Conservation (phyloP, 768 basidiomycete species). For the Kwoniella sp. region DNA sequence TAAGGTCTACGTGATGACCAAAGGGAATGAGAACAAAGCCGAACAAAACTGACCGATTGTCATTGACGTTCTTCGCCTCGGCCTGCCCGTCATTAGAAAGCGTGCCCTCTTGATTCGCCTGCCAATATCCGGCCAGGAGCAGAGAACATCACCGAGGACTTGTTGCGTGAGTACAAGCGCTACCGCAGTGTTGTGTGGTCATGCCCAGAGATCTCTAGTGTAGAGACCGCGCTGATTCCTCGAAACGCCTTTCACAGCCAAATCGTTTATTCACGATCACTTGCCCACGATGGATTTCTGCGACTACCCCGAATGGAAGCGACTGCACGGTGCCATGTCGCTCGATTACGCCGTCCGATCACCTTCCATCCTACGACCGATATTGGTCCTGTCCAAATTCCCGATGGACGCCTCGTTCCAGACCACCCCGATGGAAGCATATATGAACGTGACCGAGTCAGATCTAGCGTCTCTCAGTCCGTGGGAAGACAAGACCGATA, state of each 20-base stretch:
- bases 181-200: not conserved
- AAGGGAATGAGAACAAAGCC: too few relatives aligned
- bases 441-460: constrained; percentile 44
- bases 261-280: constrained; percentile 54
- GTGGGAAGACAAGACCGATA: constrained; percentile 58
- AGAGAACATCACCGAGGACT: constrained; percentile 46
- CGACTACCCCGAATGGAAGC: constrained; percentile 51
- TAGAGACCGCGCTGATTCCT: constrained; percentile 12
- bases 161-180: constrained; percentile 31
- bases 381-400: constrained; percentile 54
- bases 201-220: too few relatives aligned
- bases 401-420: constrained; percentile 50
- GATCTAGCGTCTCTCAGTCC: constrained; percentile 33
- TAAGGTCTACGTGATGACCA: constrained; percentile 31
- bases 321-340: constrained; percentile 54
- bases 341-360: constrained; percentile 52
- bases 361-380: constrained; percentile 49
- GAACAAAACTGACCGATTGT: too few relatives aligned
- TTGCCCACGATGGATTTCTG: constrained; percentile 54
- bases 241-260: constrained; percentile 32
- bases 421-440: constrained; percentile 51
- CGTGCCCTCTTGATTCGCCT: constrained; percentile 49
- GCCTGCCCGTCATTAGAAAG: constrained; percentile 35
- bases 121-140: constrained; percentile 48
- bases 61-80: not conserved